phyloP scores from a whole-genome alignment of 768 basidiomycete genomes.

The Xerocomellus amylosporus region DNA sequence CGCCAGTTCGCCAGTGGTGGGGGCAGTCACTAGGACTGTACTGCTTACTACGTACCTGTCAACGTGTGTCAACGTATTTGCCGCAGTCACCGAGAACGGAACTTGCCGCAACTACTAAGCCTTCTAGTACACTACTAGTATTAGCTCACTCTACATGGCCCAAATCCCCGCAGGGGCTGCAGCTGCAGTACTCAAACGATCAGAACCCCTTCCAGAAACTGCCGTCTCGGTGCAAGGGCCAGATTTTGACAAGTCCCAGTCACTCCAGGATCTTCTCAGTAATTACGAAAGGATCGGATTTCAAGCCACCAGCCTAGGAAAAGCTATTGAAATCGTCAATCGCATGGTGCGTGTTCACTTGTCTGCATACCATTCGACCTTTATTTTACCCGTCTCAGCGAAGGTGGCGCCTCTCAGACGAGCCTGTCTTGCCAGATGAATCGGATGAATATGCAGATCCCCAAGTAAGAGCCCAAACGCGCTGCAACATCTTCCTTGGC shows the following conservation, averaged over 20 bases:
- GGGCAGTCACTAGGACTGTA: background rate
- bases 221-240: constrained; percentile 82
- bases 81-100: constrained; percentile 15
- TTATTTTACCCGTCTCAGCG: constrained; percentile 46
- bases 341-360: constrained; percentile 65
- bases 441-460: constrained; percentile 60
- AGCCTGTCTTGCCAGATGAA: constrained; percentile 69
- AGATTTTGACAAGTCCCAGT: constrained; percentile 68
- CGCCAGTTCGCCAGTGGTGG: background rate
- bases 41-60: background rate
- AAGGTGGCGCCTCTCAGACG: constrained; percentile 86
- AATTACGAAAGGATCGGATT: constrained; percentile 93
- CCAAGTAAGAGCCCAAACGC: constrained; percentile 62
- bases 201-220: constrained; percentile 63
- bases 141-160: constrained; percentile 6
- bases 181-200: constrained; percentile 74
- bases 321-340: constrained; percentile 87
- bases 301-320: constrained; percentile 91
- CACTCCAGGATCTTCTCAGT: constrained; percentile 65
- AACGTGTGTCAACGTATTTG: background rate
- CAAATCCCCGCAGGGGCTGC: constrained; percentile 57
- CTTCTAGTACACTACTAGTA: no score
- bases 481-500: constrained; percentile 90
- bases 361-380: background rate
- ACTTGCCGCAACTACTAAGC: constrained; percentile 32